Evolutionary conservation across 495 filamentous ascomycete species (phyloP).

Genomic region (Penicillium parvum): DNA sequence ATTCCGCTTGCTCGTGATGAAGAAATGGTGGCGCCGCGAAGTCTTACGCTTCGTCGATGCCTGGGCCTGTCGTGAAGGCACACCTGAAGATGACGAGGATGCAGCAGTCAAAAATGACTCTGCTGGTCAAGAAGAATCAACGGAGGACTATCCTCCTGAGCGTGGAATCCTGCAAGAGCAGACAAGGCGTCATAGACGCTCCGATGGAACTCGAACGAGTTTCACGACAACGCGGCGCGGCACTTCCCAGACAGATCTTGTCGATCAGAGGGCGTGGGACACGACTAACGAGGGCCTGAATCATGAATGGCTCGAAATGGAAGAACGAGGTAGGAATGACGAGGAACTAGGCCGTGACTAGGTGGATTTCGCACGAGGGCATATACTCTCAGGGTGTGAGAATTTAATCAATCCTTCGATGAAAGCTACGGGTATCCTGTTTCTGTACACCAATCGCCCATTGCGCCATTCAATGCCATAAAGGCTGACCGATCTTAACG

Average conservation of each 20-base stretch:
- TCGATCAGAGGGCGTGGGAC: constrained; percentile 3
- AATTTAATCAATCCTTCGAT: not conserved
- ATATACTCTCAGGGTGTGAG: not conserved
- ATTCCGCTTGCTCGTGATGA: constrained; percentile 59
- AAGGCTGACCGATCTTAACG: too few species aligned
- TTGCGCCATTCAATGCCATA: not conserved
- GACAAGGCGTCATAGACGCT: not conserved
- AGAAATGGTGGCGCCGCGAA: constrained; percentile 57
- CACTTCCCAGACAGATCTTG: constrained; percentile 3
- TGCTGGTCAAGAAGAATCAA: constrained; percentile 8
- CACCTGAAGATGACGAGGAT: constrained; percentile 58
- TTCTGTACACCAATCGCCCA: constrained; percentile 1
- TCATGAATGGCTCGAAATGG: constrained; percentile 30
- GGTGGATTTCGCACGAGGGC: not conserved
- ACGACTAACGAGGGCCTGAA: constrained; percentile 4
- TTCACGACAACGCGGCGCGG: not conserved
- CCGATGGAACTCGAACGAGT: not conserved
- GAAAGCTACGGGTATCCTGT: constrained; percentile 4
- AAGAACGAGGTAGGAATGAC: constrained; percentile 10
- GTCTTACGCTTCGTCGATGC: constrained; percentile 60
- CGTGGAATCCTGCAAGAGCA: not conserved
- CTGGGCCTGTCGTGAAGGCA: constrained; percentile 68
- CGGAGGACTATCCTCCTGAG: not conserved
- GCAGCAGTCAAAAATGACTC: constrained; percentile 5
- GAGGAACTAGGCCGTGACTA: constrained; percentile 21